These are phyloP conservation scores for Eucalyptus erythrocorys DNA, from an alignment of 345 rosid species.

Conservation along the genomic window DNA sequence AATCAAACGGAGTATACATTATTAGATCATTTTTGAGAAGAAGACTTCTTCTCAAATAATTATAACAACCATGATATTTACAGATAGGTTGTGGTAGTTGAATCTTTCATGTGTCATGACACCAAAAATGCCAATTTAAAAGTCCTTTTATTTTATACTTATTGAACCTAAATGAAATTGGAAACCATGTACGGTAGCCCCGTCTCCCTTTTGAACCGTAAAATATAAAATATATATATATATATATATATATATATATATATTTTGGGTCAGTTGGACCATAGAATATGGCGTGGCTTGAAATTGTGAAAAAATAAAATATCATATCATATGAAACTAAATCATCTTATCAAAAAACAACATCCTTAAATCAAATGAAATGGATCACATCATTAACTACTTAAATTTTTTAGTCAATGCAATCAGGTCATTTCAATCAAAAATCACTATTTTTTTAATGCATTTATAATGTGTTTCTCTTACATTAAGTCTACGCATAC, in stretches of 20 bases:
- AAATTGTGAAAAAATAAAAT: not conserved
- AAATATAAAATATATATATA: too few species aligned
- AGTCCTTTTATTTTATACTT: not conserved
- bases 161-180: not conserved
- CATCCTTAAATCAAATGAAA: not conserved
- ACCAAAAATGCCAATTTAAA: not conserved
- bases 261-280: too few species aligned
- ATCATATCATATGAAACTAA: not conserved
- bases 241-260: too few species aligned
- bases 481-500: not conserved
- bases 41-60: not conserved
- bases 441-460: not conserved
- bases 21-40: not conserved
- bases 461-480: not conserved
- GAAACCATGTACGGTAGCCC: too few species aligned
- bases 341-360: not conserved
- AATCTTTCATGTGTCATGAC: not conserved
- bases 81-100: not conserved
- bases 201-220: too few species aligned
- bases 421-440: not conserved
- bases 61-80: not conserved
- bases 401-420: rapidly evolving
- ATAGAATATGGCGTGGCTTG: not conserved
- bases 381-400: rapidly evolving
- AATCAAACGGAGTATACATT: not conserved